Base-by-base conservation (phyloP, 2,329 filamentous ascomycete species). In the Canariomyces notabilis region DNA sequence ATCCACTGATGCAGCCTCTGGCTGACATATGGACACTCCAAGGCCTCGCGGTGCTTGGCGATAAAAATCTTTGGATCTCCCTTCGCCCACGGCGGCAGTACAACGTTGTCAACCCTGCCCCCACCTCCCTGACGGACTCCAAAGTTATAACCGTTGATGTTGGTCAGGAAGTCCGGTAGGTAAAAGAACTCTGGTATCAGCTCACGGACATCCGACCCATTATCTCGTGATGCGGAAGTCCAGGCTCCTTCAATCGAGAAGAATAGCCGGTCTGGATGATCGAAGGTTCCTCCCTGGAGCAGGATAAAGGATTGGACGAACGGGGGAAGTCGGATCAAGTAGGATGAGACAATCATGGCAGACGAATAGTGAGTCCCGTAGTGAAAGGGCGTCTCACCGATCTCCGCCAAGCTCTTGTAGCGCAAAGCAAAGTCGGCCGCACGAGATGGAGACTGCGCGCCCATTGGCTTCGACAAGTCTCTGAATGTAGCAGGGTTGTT, bases 341-440 rank as follows among this genome's bases (percentile, higher is more conserved):
- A 98, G 0, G 90, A 96, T 11, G 89, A 89, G 6, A 98, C 93
- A 49, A 95, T 96, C 93, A 97, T 98, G 6, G 93, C 93, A 2
- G 93, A 97, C 1, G 93, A 97, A 65, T 98, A 98, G 64, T 98
- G 94, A 0, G 94, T 98, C 15, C 93, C 93, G 57, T 97, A 98
- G 63, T 98, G 93, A 63, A 96, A 98, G 0, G 93, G 87, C 1
- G 87, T 84, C 37, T 95, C 90, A 6, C 85, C 88, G 74, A 98
- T 95, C 62, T 97, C 93, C 1, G 84, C 84, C 63, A 98, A 84
- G 14, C 88, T 87, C 55, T 83, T 82, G 64, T 95, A 97, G 22
- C 89, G 81, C 58, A 94, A 87, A 42, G 81, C 77, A 59, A 93
- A 95, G 6, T 89, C 87, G 0, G 79, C 73, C 54, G 94, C 86